A percentile compares a stretch with the other conserved stretches of the same genome.
Evolutionary conservation across 2,329 filamentous ascomycete genomes (phyloP).

Genomic region (Rhynchosporium graminicola): DNA sequence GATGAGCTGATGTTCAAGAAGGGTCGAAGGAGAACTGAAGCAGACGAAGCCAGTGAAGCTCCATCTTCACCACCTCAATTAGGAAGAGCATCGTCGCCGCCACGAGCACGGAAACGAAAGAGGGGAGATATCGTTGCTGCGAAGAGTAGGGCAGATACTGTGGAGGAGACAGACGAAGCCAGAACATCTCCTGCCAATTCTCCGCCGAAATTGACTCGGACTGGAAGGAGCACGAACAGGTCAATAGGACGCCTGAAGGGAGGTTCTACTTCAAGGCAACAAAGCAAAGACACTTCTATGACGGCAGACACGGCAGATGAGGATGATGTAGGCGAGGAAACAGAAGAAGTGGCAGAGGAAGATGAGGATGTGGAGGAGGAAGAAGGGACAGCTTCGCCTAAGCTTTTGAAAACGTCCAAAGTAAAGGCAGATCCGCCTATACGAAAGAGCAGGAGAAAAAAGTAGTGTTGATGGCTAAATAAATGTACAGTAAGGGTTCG

Average conservation of each 20-base stretch:
- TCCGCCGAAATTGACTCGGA: constrained; percentile 45
- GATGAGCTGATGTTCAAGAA: constrained; percentile 37
- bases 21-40: constrained; percentile 23
- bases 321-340: constrained; percentile 42
- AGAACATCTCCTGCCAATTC: constrained; percentile 46
- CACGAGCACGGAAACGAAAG: constrained; percentile 36
- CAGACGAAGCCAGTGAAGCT: constrained; percentile 36
- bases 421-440: constrained; percentile 27
- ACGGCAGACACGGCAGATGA: constrained; percentile 33
- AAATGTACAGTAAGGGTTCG: constrained; percentile 6
- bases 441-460: constrained; percentile 38
- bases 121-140: constrained; percentile 40
- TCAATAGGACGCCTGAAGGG: constrained; percentile 46
- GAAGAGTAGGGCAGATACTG: constrained; percentile 47
- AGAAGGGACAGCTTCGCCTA: constrained; percentile 35
- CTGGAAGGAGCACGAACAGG: constrained; percentile 42
- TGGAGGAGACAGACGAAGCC: constrained; percentile 54
- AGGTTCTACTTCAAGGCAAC: constrained; percentile 41
- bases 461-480: constrained; percentile 18
- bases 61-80: constrained; percentile 41
- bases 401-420: constrained; percentile 33
- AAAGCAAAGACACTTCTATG: constrained; percentile 38
- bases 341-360: constrained; percentile 40
- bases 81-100: constrained; percentile 31
- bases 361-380: constrained; percentile 44